These are phyloP conservation scores for Hibiscus tridactylites DNA, from an alignment of 345 rosid species.

Conservation along the genomic window DNA sequence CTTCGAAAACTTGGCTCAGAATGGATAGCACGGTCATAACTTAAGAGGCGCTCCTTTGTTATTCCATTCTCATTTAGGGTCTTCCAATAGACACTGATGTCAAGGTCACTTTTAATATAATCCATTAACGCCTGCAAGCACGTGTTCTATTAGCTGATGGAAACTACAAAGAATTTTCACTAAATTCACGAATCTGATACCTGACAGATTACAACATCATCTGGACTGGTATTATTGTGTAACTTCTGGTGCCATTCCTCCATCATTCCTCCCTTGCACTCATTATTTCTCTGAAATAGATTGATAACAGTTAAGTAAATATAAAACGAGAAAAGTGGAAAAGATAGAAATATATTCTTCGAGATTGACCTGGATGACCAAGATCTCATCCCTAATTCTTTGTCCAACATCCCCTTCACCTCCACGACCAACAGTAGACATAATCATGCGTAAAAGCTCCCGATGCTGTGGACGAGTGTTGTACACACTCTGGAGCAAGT, in stretches of 20 bases:
- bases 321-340: constrained; percentile 10
- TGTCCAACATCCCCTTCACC: constrained; percentile 99
- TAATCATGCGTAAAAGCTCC: constrained; percentile 74
- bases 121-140: constrained; percentile 81
- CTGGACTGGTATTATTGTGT: constrained; percentile 99
- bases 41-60: constrained; percentile 81
- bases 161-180: constrained; percentile 6
- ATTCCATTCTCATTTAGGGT: constrained; percentile 92
- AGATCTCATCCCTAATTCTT: constrained; percentile 93
- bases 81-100: constrained; percentile 87
- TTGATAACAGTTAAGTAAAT: constrained; percentile 1
- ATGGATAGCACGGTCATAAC: constrained; percentile 95
- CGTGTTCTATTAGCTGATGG: constrained; percentile 1
- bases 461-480: constrained; percentile 48
- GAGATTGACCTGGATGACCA: constrained; percentile 81
- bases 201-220: constrained; percentile 97
- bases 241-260: constrained; percentile 99
- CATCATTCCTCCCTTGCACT: constrained; percentile 98
- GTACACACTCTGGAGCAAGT: constrained; percentile 59
- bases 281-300: constrained; percentile 67
- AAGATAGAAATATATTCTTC: constrained; percentile 13
- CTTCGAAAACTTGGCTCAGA: constrained; percentile 76
- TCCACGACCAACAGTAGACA: constrained; percentile 97
- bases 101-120: constrained; percentile 63
- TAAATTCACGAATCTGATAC: constrained; percentile 30